phyloP scores from a whole-genome alignment of 2,329 filamentous ascomycete species.

The Calonectria hawksworthii region DNA sequence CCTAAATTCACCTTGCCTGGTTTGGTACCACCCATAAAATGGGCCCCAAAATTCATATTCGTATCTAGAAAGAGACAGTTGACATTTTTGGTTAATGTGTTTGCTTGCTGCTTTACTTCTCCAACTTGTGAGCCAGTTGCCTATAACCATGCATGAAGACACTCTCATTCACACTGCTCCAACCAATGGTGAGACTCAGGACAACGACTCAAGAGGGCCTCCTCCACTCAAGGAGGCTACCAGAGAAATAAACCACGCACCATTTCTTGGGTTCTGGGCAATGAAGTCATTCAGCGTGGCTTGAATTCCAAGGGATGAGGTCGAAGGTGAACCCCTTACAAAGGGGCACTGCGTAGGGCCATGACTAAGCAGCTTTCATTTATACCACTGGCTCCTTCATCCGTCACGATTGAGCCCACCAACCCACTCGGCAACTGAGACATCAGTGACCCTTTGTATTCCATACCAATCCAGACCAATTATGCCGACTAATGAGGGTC shows the following conservation, averaged over 20 bases:
- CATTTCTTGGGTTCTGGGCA: constrained; percentile 14
- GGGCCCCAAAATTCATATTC: background rate
- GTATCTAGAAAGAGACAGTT: background rate
- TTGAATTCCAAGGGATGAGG: constrained; percentile 46
- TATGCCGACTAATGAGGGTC: background rate
- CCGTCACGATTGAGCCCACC: background rate
- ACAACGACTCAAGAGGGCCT: background rate
- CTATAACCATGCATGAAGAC: background rate
- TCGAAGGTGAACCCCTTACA: constrained; percentile 36
- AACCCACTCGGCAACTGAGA: constrained; percentile 7
- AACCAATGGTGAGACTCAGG: background rate
- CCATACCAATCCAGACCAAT: constrained; percentile 12
- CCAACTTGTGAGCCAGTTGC: background rate
- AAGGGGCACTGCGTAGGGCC: constrained; percentile 27
- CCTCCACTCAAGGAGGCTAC: background rate
- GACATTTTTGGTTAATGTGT: background rate
- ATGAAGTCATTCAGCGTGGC: constrained; percentile 34
- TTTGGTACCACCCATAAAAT: background rate
- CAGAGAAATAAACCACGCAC: background rate
- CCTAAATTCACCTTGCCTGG: no score
- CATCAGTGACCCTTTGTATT: background rate
- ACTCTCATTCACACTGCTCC: background rate
- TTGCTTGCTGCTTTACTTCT: background rate
- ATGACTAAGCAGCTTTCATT: constrained; percentile 39
- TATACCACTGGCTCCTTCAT: background rate